phyloP scores from a whole-genome alignment of 228 moss, liverwort and hornwort species.

The Sphagnum fallax region DNA sequence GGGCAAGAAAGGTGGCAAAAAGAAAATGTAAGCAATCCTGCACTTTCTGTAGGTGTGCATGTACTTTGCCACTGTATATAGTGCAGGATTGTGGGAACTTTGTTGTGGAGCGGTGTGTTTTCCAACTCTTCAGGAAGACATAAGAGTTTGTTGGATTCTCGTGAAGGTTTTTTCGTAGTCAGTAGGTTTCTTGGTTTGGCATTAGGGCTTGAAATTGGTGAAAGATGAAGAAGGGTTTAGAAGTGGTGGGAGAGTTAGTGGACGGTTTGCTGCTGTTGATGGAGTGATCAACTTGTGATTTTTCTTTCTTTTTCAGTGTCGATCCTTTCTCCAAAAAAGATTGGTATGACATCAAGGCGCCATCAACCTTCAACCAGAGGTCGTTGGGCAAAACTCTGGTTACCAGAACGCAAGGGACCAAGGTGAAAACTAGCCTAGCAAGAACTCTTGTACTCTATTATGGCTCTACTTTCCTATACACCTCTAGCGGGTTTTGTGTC shows the following conservation, averaged over 20 bases:
- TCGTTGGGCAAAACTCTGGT: constrained; percentile 43
- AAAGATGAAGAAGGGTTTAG: not conserved
- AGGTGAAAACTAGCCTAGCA: constrained; percentile 9
- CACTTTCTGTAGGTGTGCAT: not conserved
- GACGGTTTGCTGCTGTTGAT: not conserved
- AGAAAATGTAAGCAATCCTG: constrained; percentile 8
- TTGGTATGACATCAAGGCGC: constrained; percentile 23
- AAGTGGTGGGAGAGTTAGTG: not conserved
- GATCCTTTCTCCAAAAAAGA: constrained; percentile 21
- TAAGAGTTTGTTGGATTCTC: too few relatives aligned
- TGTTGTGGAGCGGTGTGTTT: too few relatives aligned
- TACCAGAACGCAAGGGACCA: constrained; percentile 40
- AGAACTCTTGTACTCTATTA: too few relatives aligned
- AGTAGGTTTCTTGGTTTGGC: not conserved
- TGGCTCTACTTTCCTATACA: too few relatives aligned
- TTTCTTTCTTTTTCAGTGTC: not conserved
- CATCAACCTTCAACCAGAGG: constrained; percentile 21
- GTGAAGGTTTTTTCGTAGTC: too few relatives aligned
- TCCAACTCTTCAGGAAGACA: not conserved
- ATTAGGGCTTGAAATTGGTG: not conserved
- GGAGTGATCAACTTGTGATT: not conserved
- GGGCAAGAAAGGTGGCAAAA: constrained; percentile 22
- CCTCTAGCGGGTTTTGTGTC: too few relatives aligned
- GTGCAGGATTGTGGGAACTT: too few relatives aligned
- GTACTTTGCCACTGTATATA: too few relatives aligned